Evolutionary conservation across 805 yeast genomes (phyloP), one percentile per base, ranked within the genome.

Genomic region (Metschnikowia borealis): DNA sequence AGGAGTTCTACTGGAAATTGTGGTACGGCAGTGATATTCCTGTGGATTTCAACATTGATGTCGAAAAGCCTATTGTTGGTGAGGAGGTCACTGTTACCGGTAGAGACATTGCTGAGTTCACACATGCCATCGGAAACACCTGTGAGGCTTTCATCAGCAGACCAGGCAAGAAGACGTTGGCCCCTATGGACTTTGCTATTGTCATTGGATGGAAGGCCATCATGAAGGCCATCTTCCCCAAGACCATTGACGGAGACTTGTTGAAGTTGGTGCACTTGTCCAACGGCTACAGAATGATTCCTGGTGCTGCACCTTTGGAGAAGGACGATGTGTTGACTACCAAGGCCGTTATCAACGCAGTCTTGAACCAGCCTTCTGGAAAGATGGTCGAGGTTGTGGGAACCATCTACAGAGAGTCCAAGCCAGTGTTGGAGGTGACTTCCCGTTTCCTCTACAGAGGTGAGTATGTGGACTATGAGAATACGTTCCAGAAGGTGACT

Each of bases 171-270:
- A 81, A 80, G 56, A 84, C 89, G 52, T 77, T 83, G 61, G 99
- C 98, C 44, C 99, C 99, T 64, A 92, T 94, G 98, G 99, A 94
- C 77, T 94, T 91, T 66, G 98, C 99, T 45, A 94, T 94, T 69
- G 97, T 94, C 51, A 82, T 91, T 61, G 98, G 99, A 42, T 94
- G 99, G 99, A 87, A 86, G 75, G 95, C 97, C 46, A 92, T 94
- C 67, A 92, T 94, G 76, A 89, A 87, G 77, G 91, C 97, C n/a
- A 88, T 94, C 61, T 94, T 94, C 94, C 99, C 99, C 49, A 82
- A 82, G 67, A 83, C 85, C 55, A 95, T 94, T 62, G 98, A 95
- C 68, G 99, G 99, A 72, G 99, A 94, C 69, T 79, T 94, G 65
- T 79, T 94, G 74, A 87, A 85, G 68, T 80, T 94, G 64, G 99